Percentiles rank a stretch among this genome's conserved stretches.
These are phyloP conservation scores for Cephaloascus albidus DNA, from an alignment of 805 yeast genomes.

Conservation along the genomic window DNA sequence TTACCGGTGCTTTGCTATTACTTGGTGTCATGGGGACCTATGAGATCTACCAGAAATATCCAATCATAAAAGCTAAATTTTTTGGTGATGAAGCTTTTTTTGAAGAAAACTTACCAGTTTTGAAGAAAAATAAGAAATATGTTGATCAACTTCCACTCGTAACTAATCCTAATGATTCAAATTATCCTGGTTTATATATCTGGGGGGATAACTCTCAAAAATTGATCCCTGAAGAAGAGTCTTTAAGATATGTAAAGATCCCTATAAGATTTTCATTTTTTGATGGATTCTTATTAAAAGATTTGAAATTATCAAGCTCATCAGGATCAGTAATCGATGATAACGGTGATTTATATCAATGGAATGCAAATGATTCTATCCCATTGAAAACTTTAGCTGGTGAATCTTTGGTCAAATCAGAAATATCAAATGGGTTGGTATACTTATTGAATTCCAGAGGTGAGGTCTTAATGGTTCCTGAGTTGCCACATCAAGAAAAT, in stretches of 20 bases:
- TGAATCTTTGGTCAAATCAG: constrained; percentile 30
- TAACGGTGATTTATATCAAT: constrained; percentile 67
- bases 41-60: constrained; percentile 25
- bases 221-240: constrained; percentile 17
- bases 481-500: constrained; percentile 7
- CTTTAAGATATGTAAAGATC: constrained; percentile 23
- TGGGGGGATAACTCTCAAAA: constrained; percentile 49
- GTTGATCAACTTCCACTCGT: constrained; percentile 11
- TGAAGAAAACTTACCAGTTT: constrained; percentile 6
- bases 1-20: constrained; percentile 30
- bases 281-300: constrained; percentile 48
- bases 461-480: constrained; percentile 21
- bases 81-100: constrained; percentile 9
- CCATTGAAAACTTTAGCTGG: constrained; percentile 34
- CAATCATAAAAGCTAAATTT: constrained; percentile 20
- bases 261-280: constrained; percentile 60
- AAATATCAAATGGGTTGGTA: constrained; percentile 42
- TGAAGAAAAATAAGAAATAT: constrained; percentile 7
- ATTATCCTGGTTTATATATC: constrained; percentile 48
- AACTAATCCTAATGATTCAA: constrained; percentile 24
- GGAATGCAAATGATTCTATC: constrained; percentile 21
- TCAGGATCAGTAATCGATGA: constrained; percentile 52
- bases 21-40: constrained; percentile 28
- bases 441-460: constrained; percentile 33
- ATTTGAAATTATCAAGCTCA: constrained; percentile 41